Conservation (phyloP, 495 filamentous ascomycete genomes). For the Daldinia bambusicola region DNA sequence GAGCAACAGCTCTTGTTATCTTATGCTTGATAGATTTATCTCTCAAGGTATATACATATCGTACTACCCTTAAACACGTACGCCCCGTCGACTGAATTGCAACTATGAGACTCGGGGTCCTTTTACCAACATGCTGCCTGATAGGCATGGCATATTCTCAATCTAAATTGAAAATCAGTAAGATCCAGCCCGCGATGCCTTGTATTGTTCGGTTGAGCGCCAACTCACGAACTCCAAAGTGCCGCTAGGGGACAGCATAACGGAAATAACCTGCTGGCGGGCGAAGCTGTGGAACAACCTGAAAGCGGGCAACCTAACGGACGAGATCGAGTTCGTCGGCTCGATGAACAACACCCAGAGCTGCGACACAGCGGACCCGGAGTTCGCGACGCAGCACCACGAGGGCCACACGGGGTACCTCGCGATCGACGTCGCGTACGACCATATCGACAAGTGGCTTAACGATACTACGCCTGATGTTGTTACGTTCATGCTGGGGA, state of each 20-base stretch:
- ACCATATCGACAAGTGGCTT: slow-evolving; percentile 54
- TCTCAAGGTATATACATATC: not conserved
- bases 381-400: slow-evolving; percentile 49
- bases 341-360: slow-evolving; percentile 53
- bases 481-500: slow-evolving; percentile 58
- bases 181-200: slow-evolving; percentile 2
- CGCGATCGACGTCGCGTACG: slow-evolving; percentile 58
- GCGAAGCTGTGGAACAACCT: slow-evolving; percentile 53
- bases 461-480: slow-evolving; percentile 52
- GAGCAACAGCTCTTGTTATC: not conserved
- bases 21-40: not conserved
- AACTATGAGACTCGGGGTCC: slow-evolving; percentile 22
- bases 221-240: slow-evolving; percentile 37
- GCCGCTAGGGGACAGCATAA: slow-evolving; percentile 56
- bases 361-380: slow-evolving; percentile 47
- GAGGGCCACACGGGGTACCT: slow-evolving; percentile 59
- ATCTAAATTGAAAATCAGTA: slow-evolving; percentile 33
- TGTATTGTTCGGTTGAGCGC: not conserved
- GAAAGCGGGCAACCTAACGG: slow-evolving; percentile 41
- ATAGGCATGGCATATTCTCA: slow-evolving; percentile 13
- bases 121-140: slow-evolving; percentile 13
- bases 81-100: not conserved
- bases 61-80: not conserved
- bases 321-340: slow-evolving; percentile 54
- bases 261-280: slow-evolving; percentile 58